Conservation (phyloP, 257 asterid species). For the Catharanthus roseus region DNA sequence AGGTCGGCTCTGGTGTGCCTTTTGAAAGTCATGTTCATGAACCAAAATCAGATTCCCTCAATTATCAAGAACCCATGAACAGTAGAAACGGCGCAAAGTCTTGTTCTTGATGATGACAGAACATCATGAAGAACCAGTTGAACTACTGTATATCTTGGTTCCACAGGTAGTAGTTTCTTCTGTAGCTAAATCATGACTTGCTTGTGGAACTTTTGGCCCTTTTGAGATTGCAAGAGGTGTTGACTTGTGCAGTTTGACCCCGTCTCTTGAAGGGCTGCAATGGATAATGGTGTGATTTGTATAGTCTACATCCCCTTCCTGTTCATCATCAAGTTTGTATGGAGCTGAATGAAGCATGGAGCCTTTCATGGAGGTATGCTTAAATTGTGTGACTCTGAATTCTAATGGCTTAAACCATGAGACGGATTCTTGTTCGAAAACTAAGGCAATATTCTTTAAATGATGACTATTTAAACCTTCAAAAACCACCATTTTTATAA, state of each 20-base stretch:
- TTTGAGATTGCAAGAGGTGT: slow-evolving; percentile 2
- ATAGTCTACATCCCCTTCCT: not conserved
- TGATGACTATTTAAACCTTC: not conserved
- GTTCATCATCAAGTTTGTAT: not conserved
- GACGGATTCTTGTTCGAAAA: not conserved
- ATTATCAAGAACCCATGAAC: not conserved
- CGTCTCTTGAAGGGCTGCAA: not conserved
- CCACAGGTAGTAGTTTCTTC: not conserved
- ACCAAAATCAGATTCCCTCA: not conserved
- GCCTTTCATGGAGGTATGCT: not conserved
- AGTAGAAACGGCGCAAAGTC: not conserved
- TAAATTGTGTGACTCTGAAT: not conserved
- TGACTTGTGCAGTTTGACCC: not conserved
- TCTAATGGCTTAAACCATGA: not conserved
- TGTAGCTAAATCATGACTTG: not conserved
- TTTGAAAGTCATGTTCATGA: not conserved
- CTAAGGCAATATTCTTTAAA: no score
- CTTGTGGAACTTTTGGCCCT: not conserved
- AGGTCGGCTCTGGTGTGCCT: not conserved
- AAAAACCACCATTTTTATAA: not conserved
- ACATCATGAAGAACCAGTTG: not conserved
- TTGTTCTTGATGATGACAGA: not conserved
- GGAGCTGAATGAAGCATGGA: not conserved
- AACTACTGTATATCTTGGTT: not conserved
- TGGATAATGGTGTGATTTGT: not conserved